Base-by-base conservation (phyloP, 2,329 filamentous ascomycete genomes). In the Colletotrichum acutatum region DNA sequence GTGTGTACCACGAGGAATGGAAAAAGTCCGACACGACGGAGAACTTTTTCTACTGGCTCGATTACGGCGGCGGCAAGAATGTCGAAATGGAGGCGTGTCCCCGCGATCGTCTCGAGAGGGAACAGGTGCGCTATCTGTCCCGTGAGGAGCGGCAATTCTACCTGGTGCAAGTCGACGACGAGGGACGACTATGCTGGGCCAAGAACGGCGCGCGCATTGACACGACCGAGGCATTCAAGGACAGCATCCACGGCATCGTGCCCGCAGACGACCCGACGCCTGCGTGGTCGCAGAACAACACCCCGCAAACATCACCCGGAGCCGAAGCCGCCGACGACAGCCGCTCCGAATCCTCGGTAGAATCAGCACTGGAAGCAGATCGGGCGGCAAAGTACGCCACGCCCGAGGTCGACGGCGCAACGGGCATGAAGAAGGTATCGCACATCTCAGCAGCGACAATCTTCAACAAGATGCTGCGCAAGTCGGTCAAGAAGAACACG, bases 21-120 rank as follows among this genome's bases (percentile, higher is more conserved):
- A 95, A 95, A 81, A 90, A 89, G 73, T 86, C 90, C 1, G 86
- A 93, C 32, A 96, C 94, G 0, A 89, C 91, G 5, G 93, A 98
- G 80, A 97, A 97, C 79, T 98, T 95, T 87, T 98, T 98, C 81
- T 96, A 95, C 83, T 98, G 95, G 95, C 86, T 98, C 1, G 95
- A 98, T 79, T 87, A 93, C 71, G 95, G 95, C 5, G 92, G 92
- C 61, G 95, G 95, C 0, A 90, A 86, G 76, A 81, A 89, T 52
- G 80, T 97, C 56, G 92, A 96, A 75, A 84, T 96, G 14, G 88
- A 90, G 4, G 88, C 90, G 0, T 95, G 95, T 75, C 92, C 94
- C 1, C 88, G 95, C 46, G 92, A 94, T 72, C 86, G 90, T 16
- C 85, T 98, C 7, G 94, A 97, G 64, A 88, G 90, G 28, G 94